phyloP scores from a whole-genome alignment of 306 rosid genomes.

The Fragaria ananassa region DNA sequence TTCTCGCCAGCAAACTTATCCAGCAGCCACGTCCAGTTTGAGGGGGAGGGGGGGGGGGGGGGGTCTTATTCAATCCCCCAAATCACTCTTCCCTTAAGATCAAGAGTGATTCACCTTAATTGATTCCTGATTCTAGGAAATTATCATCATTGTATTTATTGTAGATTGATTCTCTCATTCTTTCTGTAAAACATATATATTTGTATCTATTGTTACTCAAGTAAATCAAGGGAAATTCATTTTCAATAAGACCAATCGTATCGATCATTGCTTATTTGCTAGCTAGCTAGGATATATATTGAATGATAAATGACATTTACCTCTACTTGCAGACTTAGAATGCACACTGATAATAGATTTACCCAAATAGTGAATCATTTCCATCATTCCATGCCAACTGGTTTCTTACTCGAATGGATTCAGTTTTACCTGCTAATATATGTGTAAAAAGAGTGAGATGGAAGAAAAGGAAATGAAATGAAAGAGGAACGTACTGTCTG shows the following conservation, averaged over 20 bases:
- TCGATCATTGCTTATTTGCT: background rate
- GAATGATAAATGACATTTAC: background rate
- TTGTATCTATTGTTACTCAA: no score
- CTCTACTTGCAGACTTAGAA: background rate
- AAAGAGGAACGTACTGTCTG: background rate
- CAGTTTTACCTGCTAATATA: background rate
- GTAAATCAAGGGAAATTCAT: no score
- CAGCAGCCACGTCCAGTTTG: no score
- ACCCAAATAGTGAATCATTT: background rate
- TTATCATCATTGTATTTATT: no score
- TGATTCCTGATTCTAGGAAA: no score
- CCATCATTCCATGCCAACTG: background rate
- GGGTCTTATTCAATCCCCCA: no score
- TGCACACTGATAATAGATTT: conserved; percentile 2
- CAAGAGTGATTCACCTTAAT: no score
- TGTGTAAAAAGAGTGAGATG: background rate
- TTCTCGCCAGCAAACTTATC: no score
- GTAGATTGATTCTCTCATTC: no score
- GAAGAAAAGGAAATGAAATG: background rate
- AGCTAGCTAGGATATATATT: background rate
- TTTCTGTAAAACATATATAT: no score
- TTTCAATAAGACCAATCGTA: background rate
- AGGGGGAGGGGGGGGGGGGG: no score
- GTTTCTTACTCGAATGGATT: background rate
- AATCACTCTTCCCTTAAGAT: no score